Evolutionary conservation across 805 yeast genomes (phyloP).

Genomic region (Yamadazyma akitaensis): DNA sequence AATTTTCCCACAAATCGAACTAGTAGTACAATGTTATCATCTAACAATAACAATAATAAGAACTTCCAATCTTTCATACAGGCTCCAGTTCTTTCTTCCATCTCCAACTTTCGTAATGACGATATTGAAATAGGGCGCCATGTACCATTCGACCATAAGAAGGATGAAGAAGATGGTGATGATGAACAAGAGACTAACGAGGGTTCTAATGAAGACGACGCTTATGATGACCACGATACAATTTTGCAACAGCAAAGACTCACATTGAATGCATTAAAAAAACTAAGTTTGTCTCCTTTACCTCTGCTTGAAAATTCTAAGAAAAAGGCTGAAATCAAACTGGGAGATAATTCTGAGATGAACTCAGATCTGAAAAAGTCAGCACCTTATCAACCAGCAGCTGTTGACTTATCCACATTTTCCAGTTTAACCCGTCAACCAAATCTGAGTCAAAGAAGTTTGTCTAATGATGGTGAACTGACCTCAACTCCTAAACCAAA

Average conservation of each 20-base stretch:
- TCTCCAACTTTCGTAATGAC: constrained; percentile 29
- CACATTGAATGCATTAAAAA: constrained; percentile 42
- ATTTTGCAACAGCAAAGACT: constrained; percentile 40
- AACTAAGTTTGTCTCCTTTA: constrained; percentile 40
- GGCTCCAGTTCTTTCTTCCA: constrained; percentile 42
- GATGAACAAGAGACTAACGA: background rate
- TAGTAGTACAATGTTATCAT: constrained; percentile 15
- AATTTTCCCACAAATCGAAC: constrained; percentile 23
- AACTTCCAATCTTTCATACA: constrained; percentile 45
- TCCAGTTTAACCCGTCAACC: constrained; percentile 45
- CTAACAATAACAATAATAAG: constrained; percentile 22
- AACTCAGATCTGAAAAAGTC: constrained; percentile 3
- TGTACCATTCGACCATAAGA: constrained; percentile 31
- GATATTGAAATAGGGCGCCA: constrained; percentile 41
- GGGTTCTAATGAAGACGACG: constrained; percentile 17
- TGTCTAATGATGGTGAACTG: constrained; percentile 2
- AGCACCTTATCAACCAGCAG: constrained; percentile 44
- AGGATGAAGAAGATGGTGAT: background rate
- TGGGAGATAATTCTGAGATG: background rate
- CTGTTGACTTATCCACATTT: constrained; percentile 43
- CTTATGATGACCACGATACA: constrained; percentile 30
- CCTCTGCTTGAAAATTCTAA: constrained; percentile 31
- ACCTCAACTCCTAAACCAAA: background rate
- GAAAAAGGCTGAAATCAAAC: background rate
- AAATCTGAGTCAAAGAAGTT: constrained; percentile 14